Evolutionary conservation across 2,329 filamentous ascomycete genomes (phyloP), one percentile per base, ranked within the genome.

Genomic region (Massarina eburnea): DNA sequence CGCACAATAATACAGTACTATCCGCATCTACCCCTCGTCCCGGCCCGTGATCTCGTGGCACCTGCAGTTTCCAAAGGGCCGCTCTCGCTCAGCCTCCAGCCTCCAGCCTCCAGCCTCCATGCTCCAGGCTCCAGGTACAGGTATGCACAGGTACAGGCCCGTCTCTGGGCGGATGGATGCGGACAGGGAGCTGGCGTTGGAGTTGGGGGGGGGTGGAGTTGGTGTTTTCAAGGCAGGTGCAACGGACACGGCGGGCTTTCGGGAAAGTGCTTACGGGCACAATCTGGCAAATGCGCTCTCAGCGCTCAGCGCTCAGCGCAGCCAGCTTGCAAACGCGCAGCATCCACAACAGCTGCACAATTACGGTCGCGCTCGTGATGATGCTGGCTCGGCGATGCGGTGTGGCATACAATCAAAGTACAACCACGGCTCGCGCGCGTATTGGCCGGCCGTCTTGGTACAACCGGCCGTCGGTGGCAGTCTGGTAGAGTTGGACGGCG

Each of bases 341-440:
- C 51, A 45, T 47, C 53, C 52, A 54, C 55, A 51, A 45, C 56
- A 56, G 49, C 40, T 57, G 57, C 52, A 43, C 49, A 51, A 54
- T 54, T 54, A 40, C 50, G 33, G 33, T 30, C 50, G 51, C n/a
- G 48, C 59, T 56, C 52, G 58, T 60, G 57, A 59, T 56, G 44
- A 51, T 44, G 38, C 48, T 15, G n/a, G n/a, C n/a, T 19, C 33
- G 32, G 50, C 53, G 51, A 51, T 59, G 58, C 55, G 57, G 64
- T 68, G 63, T 67, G 64, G 62, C 58, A 64, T 51, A 58, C 63
- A 67, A 66, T 66, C 57, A 66, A 68, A 58, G 42, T 50, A 59
- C 54, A 57, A 60, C 55, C 43, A 52, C 51, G 48, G 44, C 48
- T 40, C 32, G 9, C 21, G 49, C 41, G 48, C 51, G 55, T 50